Base-by-base conservation (phyloP, 2,329 filamentous ascomycete genomes). In the Fusarium zealandicum region DNA sequence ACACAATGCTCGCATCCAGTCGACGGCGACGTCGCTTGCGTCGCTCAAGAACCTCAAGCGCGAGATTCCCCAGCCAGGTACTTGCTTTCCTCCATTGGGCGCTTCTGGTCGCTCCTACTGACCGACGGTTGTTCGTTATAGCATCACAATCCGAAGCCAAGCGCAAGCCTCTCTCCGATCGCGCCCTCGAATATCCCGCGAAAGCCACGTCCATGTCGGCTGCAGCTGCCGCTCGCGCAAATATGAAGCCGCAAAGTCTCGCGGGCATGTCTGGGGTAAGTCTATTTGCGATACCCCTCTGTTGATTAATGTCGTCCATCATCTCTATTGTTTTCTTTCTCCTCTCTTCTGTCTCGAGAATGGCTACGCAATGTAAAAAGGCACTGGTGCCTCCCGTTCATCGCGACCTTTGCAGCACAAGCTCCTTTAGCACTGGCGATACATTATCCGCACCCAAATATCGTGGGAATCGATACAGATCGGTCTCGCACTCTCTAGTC, bases 111-210 rank as follows among this genome's bases (percentile, higher is more conserved):
- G 16, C 30, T 27, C n/a, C 27, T 22, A 41, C 63, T 71, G 16
- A 70, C 61, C 13, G 14, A 25, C 9, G 6, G 8, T 25, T 25
- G 22, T 9, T 25, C 12, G 8, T 6, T 32, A 17, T 35, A 86
- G 84, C 79, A 44, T 62, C 74, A 17, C 78, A 84, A 65, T 78
- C 85, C 16, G 80, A 85, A 42, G 67, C 83, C 3, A 89, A 89
- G 72, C 79, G 86, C 51, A 85, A 85, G 65, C 83, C 82, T 12
- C 72, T 87, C 20, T 73, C 72, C 16, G 82, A 87, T 50, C 77
- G 78, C 61, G 83, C 80, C 27, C 80, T 72, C 56, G 84, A 88
- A 54, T 80, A 78, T 55, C 71, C 75, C 14, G 33, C 75, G 27
- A 77, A 72, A 53, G 71, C 73, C 3, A 37, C 47, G 37, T 69